phyloP scores from a whole-genome alignment of 2,329 filamentous ascomycete species.

The Verticillium klebahnii region DNA sequence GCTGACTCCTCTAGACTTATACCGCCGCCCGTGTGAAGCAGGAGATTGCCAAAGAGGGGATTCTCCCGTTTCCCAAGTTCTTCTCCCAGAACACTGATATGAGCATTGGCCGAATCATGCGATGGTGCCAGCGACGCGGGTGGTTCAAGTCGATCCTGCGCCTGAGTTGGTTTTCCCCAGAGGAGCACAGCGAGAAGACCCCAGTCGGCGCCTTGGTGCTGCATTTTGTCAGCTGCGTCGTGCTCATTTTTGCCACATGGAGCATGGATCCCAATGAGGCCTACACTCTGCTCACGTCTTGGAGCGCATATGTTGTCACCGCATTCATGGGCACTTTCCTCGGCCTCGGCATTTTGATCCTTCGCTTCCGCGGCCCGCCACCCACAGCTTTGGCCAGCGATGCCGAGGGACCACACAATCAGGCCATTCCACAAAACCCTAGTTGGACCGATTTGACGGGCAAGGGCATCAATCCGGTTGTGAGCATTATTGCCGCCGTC shows the following conservation, averaged over 20 bases:
- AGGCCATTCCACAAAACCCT: neutral
- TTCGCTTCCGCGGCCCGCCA: conserved; percentile 25
- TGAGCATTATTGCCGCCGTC: conserved; percentile 24
- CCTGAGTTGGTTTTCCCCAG: conserved; percentile 24
- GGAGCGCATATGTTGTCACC: conserved; percentile 28
- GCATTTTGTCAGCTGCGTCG: conserved; percentile 26
- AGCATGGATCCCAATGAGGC: conserved; percentile 16
- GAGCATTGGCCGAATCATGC: conserved; percentile 25
- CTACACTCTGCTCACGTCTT: conserved; percentile 24
- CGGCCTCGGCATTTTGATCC: conserved; percentile 28
- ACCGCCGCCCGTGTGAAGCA: conserved; percentile 52
- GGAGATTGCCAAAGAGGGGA: conserved; percentile 55
- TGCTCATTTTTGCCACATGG: conserved; percentile 29
- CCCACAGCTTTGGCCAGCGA: conserved; percentile 15
- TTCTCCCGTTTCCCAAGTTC: conserved; percentile 45
- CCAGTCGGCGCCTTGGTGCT: conserved; percentile 29
- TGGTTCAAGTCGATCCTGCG: conserved; percentile 22
- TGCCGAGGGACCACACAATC: neutral
- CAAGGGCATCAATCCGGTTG: conserved; percentile 20
- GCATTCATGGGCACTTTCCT: conserved; percentile 28
- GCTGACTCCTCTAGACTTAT: conserved; percentile 33
- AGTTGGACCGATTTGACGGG: conserved; percentile 28
- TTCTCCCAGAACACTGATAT: conserved; percentile 35
- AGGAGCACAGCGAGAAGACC: conserved; percentile 29
- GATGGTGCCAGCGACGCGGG: conserved; percentile 23